These are phyloP conservation scores for Tylopilus sp. DNA, from an alignment of 1,284 basidiomycete genomes.

Conservation along the genomic window DNA sequence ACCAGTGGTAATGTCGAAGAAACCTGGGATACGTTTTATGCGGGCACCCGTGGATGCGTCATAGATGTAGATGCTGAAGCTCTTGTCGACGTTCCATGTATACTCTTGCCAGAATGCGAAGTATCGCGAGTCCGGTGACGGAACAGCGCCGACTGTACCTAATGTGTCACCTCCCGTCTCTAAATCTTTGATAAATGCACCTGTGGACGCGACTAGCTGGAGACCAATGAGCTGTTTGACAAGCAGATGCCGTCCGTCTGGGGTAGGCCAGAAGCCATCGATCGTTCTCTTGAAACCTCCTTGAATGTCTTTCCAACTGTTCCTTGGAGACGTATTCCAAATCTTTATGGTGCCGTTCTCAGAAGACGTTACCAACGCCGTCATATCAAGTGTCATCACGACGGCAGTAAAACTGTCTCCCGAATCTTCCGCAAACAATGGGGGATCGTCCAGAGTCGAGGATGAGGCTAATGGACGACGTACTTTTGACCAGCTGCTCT, in stretches of 20 bases:
- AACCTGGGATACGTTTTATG: slow-evolving; percentile 26
- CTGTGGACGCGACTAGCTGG: slow-evolving; percentile 12
- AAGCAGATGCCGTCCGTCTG: slow-evolving; percentile 25
- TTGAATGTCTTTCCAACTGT: slow-evolving; percentile 20
- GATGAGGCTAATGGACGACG: slow-evolving; percentile 9
- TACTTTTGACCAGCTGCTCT: slow-evolving; percentile 20
- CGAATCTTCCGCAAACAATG: slow-evolving; percentile 12
- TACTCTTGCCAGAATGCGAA: slow-evolving; percentile 36
- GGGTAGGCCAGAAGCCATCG: slow-evolving; percentile 22
- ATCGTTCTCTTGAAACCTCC: slow-evolving; percentile 1
- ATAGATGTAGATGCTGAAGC: slow-evolving; percentile 32
- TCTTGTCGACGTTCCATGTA: slow-evolving; percentile 26
- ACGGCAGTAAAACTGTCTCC: slow-evolving; percentile 8
- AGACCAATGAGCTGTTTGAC: slow-evolving; percentile 24
- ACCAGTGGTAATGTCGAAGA: slow-evolving; percentile 25
- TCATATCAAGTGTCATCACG: slow-evolving; percentile 20
- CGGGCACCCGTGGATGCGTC: slow-evolving; percentile 26
- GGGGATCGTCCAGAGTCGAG: slow-evolving; percentile 20
- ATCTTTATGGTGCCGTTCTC: slow-evolving; percentile 20
- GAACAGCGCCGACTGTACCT: slow-evolving; percentile 11
- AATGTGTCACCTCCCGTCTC: slow-evolving; percentile 30
- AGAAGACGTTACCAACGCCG: slow-evolving; percentile 19
- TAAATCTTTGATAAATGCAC: slow-evolving; percentile 21
- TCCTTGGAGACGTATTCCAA: slow-evolving; percentile 23
- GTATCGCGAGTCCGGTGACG: slow-evolving; percentile 33